Conservation (phyloP, 805 yeast species). For the Trichomonascus vanleenenianus region DNA sequence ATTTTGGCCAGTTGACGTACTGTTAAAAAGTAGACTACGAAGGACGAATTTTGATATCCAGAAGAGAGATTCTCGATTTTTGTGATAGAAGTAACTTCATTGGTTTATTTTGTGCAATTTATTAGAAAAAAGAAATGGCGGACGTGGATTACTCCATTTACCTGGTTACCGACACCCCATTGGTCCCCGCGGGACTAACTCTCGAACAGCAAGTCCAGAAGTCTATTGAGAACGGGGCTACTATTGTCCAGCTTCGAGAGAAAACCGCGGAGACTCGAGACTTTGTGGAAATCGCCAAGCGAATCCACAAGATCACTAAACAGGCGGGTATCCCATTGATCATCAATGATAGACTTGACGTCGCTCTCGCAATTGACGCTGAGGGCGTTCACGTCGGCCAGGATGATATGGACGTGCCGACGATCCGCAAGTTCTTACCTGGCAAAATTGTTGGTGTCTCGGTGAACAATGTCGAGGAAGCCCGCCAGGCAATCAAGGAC, state of each 20-base stretch:
- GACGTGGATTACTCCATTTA: conserved; percentile 53
- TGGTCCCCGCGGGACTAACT: conserved; percentile 54
- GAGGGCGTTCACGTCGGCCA: conserved; percentile 94
- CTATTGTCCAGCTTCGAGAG: conserved; percentile 78
- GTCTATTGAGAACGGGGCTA: conserved; percentile 65
- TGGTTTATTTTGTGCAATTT: too few species aligned
- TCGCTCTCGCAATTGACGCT: conserved; percentile 82
- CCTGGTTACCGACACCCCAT: conserved; percentile 70
- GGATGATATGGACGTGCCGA: conserved; percentile 61
- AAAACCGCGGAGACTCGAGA: conserved; percentile 60
- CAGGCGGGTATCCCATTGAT: conserved; percentile 61
- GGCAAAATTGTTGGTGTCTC: conserved; percentile 83
- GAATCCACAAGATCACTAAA: conserved; percentile 55
- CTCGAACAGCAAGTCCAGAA: conserved; percentile 51
- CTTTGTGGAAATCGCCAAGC: conserved; percentile 54
- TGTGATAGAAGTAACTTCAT: neutral
- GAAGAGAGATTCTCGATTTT: neutral
- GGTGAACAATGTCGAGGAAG: conserved; percentile 53
- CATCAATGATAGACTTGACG: conserved; percentile 81
- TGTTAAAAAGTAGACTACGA: neutral
- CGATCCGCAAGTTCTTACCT: conserved; percentile 48
- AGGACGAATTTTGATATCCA: neutral
- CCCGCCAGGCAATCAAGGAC: conserved; percentile 40
- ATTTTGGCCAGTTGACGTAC: too few species aligned
- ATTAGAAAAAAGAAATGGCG: neutral